phyloP scores from a whole-genome alignment of 352 stramenopile species.

The Phytophthora constricta region DNA sequence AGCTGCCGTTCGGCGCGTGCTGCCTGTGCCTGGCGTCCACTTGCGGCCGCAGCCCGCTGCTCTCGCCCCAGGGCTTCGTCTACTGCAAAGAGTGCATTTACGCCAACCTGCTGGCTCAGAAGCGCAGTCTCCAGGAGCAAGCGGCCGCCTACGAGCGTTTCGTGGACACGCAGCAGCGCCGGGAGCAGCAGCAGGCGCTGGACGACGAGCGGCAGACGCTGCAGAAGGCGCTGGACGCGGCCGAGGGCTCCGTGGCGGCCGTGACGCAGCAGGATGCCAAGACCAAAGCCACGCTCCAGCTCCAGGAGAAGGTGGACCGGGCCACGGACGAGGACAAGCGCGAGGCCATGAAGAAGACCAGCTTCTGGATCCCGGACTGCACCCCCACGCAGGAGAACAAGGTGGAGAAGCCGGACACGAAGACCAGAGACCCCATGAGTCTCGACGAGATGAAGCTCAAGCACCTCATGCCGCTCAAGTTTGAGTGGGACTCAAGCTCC shows the following conservation, averaged over 20 bases:
- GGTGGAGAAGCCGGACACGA: conserved; percentile 67
- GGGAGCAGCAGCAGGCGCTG: conserved; percentile 55
- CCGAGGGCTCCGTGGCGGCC: conserved; percentile 13
- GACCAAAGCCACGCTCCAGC: conserved; percentile 40
- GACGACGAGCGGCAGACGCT: conserved; percentile 62
- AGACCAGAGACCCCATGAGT: conserved; percentile 87
- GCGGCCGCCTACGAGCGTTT: conserved; percentile 67
- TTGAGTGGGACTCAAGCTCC: conserved; percentile 61
- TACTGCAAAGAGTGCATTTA: conserved; percentile 92
- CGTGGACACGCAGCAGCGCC: conserved; percentile 53
- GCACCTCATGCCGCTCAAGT: conserved; percentile 88
- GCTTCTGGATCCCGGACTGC: conserved; percentile 89
- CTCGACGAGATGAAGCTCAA: conserved; percentile 87
- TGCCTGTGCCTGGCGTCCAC: conserved; percentile 78
- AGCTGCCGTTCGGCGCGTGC: conserved; percentile 80
- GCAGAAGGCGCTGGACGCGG: conserved; percentile 18
- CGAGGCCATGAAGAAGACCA: conserved; percentile 81
- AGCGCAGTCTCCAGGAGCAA: conserved; percentile 82
- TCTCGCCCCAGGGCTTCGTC: conserved; percentile 74
- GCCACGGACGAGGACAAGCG: conserved; percentile 77
- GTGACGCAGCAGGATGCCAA: not conserved
- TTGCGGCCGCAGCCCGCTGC: conserved; percentile 60
- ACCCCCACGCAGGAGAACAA: conserved; percentile 62
- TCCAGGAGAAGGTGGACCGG: conserved; percentile 79
- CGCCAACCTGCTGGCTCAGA: conserved; percentile 83